These are phyloP conservation scores for Saitozyma podzolica DNA, from an alignment of 768 basidiomycete species.

Conservation along the genomic window DNA sequence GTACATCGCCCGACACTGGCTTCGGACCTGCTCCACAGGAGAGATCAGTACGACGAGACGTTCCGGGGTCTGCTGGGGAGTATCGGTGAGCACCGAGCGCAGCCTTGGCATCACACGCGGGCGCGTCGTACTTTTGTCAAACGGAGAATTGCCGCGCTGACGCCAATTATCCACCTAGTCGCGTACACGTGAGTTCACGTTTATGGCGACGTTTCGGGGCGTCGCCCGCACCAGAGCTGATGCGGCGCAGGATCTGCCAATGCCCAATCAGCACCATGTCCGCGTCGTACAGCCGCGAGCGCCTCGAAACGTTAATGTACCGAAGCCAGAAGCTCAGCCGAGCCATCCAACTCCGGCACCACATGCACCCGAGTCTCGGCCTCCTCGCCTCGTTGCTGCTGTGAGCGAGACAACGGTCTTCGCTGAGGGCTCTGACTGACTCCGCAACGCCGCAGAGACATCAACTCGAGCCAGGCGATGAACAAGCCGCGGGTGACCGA, in stretches of 20 bases:
- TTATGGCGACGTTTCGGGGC: not conserved
- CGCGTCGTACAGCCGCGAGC: slow-evolving; percentile 10
- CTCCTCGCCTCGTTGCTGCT: slow-evolving; percentile 19
- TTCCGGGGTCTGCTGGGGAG: slow-evolving; percentile 29
- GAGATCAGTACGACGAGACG: slow-evolving; percentile 30
- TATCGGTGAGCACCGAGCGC: slow-evolving; percentile 15
- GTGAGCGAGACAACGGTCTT: slow-evolving; percentile 12
- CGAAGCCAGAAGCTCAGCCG: slow-evolving; percentile 24
- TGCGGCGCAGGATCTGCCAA: slow-evolving; percentile 25
- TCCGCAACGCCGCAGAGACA: slow-evolving; percentile 15
- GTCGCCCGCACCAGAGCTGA: not conserved
- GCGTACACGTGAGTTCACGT: slow-evolving; percentile 18
- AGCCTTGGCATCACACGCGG: not conserved
- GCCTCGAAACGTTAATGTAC: slow-evolving; percentile 15
- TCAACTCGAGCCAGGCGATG: slow-evolving; percentile 15
- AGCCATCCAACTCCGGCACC: slow-evolving; percentile 20
- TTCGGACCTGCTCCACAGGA: slow-evolving; percentile 25
- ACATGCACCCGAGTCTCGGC: slow-evolving; percentile 17
- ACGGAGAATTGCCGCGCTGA: not conserved
- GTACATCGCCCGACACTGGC: slow-evolving; percentile 44
- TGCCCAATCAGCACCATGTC: slow-evolving; percentile 20
- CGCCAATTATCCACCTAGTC: slow-evolving; percentile 10
- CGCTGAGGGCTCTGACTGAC: not conserved
- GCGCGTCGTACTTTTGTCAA: too few species aligned
- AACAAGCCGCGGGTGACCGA: slow-evolving; percentile 15